Base-by-base conservation (phyloP, 164 flowering plant genomes). In the Dillenia turbinata region DNA sequence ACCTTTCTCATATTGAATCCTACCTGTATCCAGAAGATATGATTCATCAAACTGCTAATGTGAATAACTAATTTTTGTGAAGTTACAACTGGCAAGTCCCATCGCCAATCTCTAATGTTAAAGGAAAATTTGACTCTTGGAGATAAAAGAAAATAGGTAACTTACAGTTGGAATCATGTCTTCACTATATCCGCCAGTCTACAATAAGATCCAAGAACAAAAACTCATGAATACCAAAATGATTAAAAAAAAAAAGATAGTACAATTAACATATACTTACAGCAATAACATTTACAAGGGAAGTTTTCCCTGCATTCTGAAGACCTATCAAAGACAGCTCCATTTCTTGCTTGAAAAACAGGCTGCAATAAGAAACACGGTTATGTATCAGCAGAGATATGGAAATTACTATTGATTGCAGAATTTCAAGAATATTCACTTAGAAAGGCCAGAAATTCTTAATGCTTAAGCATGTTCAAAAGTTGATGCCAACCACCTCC, bases 161-260 rank as follows among this genome's bases (percentile, higher is more conserved):
- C 92, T 68, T 64, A 93, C 98, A 61, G 98, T 93, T 26, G 98
- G 96, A 51, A 92, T 92, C 98, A 92, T 92, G 78, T 93, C 98
- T 79, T 93, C 97, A 57, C 92, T 90, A 60, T 90, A 93, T 79
- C 96, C 97, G 73, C 97, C 96, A 65, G 98, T 88, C 96, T 91
- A 71, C 46, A 65, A 62, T 26, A 62, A 69, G 57, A 71, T 14
- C 44, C 52, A 49, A 17, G 53, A 13, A 33, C n/a, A 45, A n/a
- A 44, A 12, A 51, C 50, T 40, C 3, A 57, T 12, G 10, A 46
- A 17, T 53, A 49, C 5, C 9, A 4, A 54, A 2, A 40, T 45
- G 3, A 49, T 44, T 14, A 67, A 46, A 17, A 44, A 17, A 47
- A 19, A 14, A 46, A 46, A 2, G 47, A 3, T 53, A 52, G 17